Evolutionary conservation across 345 rosid genomes (phyloP), one percentile per base, ranked within the genome.

Genomic region (Excoecaria cochinchinensis): DNA sequence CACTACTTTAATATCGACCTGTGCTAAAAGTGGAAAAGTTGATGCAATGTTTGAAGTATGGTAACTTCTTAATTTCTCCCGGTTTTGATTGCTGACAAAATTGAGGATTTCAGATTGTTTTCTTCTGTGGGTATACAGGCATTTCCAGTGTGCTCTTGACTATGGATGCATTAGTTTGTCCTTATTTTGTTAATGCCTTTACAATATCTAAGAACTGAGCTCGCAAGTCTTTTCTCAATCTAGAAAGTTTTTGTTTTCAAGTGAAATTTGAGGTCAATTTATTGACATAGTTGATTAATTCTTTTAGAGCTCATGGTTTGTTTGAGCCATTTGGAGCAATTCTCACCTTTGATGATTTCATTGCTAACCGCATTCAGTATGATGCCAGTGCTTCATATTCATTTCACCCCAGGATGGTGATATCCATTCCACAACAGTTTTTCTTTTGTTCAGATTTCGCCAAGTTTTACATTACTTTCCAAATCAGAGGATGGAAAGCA

Each of bases 11-110:
- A 92, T 95, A 84, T 90, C 99, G 77, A 89, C 95, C 62, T 92
- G 92, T 84, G 99, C 92, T 64, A 95, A 92, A 86, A 85, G 97
- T 71, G 93, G 97, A 74, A 91, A 91, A 89, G 97, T 95, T 25
- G 99, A 95, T 82, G 80, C 92, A 81, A 95, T 95, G 99, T 95
- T 92, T 80, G 94, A 92, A 87, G 97, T 94, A 85, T 62, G 80
- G 60, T 62, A 67, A 69, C 79, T 85, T 73, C 78, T 57, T 73
- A 46, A 70, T 59, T 80, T 56, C 25, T 61, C 48, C 10, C 47
- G 61, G 16, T 69, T 60, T 69, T 39, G 74, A 62, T 36, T 59
- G 38, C 25, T 6, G 24, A 39, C 48, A 48, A 73, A 62, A n/a
- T 22, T 25, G 8, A 36, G 8, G 22, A 25, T 22, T 39, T 71